phyloP scores from a whole-genome alignment of 148 eudicot species.

The Arbutus unedo region DNA sequence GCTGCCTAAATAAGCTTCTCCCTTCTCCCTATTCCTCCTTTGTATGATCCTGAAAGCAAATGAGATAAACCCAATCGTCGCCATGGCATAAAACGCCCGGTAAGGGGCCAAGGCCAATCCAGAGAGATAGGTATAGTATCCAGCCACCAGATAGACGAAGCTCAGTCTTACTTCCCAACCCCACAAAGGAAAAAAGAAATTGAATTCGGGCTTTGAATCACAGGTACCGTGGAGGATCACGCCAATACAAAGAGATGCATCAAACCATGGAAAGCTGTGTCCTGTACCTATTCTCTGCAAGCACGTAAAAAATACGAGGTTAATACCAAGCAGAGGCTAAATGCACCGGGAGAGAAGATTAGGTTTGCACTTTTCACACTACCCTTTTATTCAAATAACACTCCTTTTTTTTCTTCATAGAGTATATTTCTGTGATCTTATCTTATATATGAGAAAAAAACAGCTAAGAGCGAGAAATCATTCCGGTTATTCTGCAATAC shows the following conservation, averaged over 20 bases:
- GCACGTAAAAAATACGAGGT: conserved; percentile 13
- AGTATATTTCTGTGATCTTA: too few species aligned
- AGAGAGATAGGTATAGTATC: conserved; percentile 59
- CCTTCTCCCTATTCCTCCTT: conserved; percentile 61
- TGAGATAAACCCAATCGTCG: conserved; percentile 67
- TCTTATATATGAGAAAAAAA: too few species aligned
- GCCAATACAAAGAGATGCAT: conserved; percentile 66
- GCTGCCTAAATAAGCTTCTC: conserved; percentile 58
- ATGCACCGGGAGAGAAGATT: background rate
- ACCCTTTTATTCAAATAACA: background rate
- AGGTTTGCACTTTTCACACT: background rate
- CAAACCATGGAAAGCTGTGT: conserved; percentile 67
- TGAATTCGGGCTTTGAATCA: conserved; percentile 74
- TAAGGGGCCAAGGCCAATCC: conserved; percentile 82
- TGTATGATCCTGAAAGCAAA: conserved; percentile 63
- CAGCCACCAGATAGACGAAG: conserved; percentile 73
- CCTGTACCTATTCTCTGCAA: conserved; percentile 70
- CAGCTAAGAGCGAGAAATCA: too few species aligned
- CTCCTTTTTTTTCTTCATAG: background rate
- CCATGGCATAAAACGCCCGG: conserved; percentile 71
- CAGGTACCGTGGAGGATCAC: conserved; percentile 82
- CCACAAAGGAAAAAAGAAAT: conserved; percentile 53
- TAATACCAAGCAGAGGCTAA: background rate
- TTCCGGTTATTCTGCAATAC: too few species aligned
- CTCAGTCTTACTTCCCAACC: conserved; percentile 64